Evolutionary conservation across 2,329 filamentous ascomycete genomes (phyloP).

Genomic region (Lecanicillium sp.): DNA sequence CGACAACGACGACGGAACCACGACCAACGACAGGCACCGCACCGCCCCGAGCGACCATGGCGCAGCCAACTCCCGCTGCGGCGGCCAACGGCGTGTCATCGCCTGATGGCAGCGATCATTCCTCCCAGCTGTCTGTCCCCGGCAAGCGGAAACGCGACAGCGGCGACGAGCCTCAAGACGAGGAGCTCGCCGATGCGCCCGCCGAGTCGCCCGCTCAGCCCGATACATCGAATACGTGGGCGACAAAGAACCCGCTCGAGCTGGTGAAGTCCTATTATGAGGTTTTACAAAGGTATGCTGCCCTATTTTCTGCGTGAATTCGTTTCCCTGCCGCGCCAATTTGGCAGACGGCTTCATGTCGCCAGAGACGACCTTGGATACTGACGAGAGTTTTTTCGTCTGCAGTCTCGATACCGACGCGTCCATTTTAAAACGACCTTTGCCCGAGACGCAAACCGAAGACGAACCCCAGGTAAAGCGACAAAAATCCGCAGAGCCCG

Average conservation of each 20-base stretch:
- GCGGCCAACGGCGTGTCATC: constrained; percentile 34
- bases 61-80: constrained; percentile 27
- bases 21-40: too few species aligned
- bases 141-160: constrained; percentile 54
- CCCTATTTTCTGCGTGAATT: constrained; percentile 6
- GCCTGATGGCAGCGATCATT: constrained; percentile 20
- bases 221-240: constrained; percentile 15
- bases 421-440: constrained; percentile 46
- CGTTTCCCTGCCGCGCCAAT: neutral
- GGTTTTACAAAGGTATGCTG: constrained; percentile 29
- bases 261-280: constrained; percentile 30
- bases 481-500: constrained; percentile 45
- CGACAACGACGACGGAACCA: too few species aligned
- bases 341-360: neutral
- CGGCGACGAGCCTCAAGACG: constrained; percentile 28
- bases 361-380: constrained; percentile 4
- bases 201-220: constrained; percentile 16
- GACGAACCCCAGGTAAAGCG: constrained; percentile 52
- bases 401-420: constrained; percentile 46
- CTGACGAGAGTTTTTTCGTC: constrained; percentile 21
- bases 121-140: constrained; percentile 24
- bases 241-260: constrained; percentile 22
- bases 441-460: constrained; percentile 34
- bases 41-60: constrained; percentile 21
- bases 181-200: constrained; percentile 19